These are phyloP conservation scores for Calonectria crousiana DNA, from an alignment of 2,329 filamentous ascomycete species.

Conservation along the genomic window DNA sequence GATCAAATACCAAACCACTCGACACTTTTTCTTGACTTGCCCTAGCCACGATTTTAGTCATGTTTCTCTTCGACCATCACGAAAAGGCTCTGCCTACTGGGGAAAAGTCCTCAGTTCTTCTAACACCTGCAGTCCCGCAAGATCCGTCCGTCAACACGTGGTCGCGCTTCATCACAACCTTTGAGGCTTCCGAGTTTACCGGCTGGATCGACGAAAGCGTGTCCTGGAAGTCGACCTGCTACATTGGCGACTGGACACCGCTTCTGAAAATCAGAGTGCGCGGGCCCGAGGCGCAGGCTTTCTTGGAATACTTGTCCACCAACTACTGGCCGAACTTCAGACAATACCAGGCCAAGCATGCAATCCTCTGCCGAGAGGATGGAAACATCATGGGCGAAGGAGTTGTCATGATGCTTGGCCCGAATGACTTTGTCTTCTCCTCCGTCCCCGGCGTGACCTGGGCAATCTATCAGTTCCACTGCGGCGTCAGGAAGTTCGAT, in stretches of 20 bases:
- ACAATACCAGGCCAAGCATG: conserved; percentile 1
- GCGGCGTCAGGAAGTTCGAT: background rate
- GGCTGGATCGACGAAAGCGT: conserved; percentile 16
- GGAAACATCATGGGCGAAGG: conserved; percentile 6
- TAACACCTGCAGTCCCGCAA: background rate
- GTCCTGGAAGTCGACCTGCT: conserved; percentile 16
- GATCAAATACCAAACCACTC: background rate
- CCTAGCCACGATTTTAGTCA: background rate
- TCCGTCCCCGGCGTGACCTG: background rate
- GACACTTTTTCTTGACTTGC: background rate
- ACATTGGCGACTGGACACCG: conserved; percentile 23
- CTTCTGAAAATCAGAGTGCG: conserved; percentile 10
- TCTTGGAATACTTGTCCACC: conserved; percentile 10
- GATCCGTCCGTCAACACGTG: background rate
- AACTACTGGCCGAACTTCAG: background rate
- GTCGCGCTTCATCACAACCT: background rate
- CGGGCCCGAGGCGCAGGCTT: conserved; percentile 12
- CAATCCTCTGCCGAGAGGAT: background rate
- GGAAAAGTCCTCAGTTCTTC: background rate
- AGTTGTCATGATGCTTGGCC: background rate
- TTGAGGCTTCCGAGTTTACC: background rate
- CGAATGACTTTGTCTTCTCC: background rate
- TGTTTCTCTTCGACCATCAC: background rate
- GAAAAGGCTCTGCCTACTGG: background rate
- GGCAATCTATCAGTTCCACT: background rate